Base-by-base conservation (phyloP, 306 rosid genomes). In the Casuarina equisetifolia region DNA sequence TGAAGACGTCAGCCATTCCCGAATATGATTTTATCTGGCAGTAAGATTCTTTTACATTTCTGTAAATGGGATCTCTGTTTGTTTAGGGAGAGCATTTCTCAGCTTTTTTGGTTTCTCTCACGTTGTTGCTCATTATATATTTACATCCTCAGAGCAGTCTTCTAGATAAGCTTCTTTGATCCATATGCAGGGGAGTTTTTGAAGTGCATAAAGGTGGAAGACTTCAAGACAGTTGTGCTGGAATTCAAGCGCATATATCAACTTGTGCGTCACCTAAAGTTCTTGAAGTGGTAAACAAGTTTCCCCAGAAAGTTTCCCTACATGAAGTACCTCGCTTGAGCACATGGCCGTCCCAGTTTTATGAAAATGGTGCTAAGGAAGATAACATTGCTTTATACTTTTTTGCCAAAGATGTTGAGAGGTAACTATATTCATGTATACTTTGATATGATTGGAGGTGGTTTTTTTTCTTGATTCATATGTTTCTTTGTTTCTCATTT, bases 371-470 rank as follows among this genome's bases (percentile, higher is more conserved):
- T 64, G 90, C 89, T 76, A 89, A 83, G 73, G 97, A 94, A 80
- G 90, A 94, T 77, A 94, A 92, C 75, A 90, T 94, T 79, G 98
- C 97, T 48, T 97, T 94, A 66, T 92, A 89, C 90, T 92, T 94
- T 83, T 94, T 94, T 83, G 97, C 98, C 64, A 87, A 83, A 79
- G 97, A 94, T 86, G 67, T 85, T 67, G 89, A 90, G 80, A 92
- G 96, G 98, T 86, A 45, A 44, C 72, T n/a, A 48, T 77, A 67
- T 75, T 51, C 69, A 46, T 80, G 38, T 66, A 36, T 80, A 75
- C 36, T 54, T 50, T 74, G 3, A 52, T 32, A 48, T 50, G 25
- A 69, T 70, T 67, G 79, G 32, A 32, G n/a, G 42, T 73, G 66
- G 32, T 25, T 25, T 25, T 25, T 15, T 55, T 42, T 20, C 50